Evolutionary conservation across 352 stramenopile species (phyloP), one percentile per base, ranked within the genome.

Genomic region (Thalassiosira livingstoniorum): DNA sequence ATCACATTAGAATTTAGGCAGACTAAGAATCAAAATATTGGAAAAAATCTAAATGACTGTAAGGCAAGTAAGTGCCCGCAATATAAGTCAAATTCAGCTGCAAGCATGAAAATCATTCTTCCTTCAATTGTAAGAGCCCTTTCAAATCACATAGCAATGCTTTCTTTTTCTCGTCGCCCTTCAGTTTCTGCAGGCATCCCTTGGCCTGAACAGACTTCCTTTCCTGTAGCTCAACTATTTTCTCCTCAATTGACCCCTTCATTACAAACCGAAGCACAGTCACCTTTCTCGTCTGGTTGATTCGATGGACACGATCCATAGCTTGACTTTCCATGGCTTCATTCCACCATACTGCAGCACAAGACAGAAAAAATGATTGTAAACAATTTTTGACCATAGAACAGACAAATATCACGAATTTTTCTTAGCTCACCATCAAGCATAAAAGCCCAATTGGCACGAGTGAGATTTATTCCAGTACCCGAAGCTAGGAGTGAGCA

Each of bases 331-430:
- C 96, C 15, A 98, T 91, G 53, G 93, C 94, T 18, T 94, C 91
- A 83, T 98, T 98, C 96, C 96, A 98, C 96, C 96, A 98, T 68
- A 96, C n/a, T n/a, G n/a, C n/a, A n/a, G n/a, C n/a, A n/a, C n/a
- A n/a, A n/a, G n/a, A n/a, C n/a, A n/a, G n/a, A n/a, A n/a, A n/a
- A n/a, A n/a, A n/a, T n/a, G n/a, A n/a, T n/a, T n/a, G n/a, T n/a
- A n/a, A n/a, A n/a, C n/a, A n/a, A n/a, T n/a, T n/a, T n/a, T n/a
- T n/a, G n/a, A n/a, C n/a, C n/a, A n/a, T n/a, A n/a, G n/a, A n/a
- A n/a, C n/a, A n/a, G n/a, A n/a, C n/a, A n/a, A n/a, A n/a, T n/a
- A n/a, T n/a, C n/a, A n/a, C n/a, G n/a, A n/a, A n/a, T n/a, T n/a
- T n/a, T n/a, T n/a, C n/a, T n/a, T n/a, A n/a, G n/a, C n/a, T n/a